These are phyloP conservation scores for Sphaerulina populicola DNA, from an alignment of 2,329 filamentous ascomycete species.

Conservation along the genomic window DNA sequence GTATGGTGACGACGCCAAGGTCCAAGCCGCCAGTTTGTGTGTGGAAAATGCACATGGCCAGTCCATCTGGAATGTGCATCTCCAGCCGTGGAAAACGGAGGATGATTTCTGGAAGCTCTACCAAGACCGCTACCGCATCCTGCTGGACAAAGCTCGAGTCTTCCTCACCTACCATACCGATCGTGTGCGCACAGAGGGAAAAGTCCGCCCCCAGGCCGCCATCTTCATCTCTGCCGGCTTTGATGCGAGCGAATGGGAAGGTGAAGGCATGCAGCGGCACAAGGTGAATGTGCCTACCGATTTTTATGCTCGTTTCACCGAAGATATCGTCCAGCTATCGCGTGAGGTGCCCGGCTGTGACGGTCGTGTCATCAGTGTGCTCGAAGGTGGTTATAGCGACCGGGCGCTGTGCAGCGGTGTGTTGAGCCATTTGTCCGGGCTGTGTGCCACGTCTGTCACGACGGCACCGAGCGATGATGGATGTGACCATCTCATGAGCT, in stretches of 20 bases:
- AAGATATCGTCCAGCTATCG: constrained; percentile 74
- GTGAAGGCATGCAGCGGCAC: constrained; percentile 87
- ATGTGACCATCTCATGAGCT: constrained; percentile 12
- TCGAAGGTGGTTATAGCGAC: constrained; percentile 95
- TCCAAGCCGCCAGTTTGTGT: constrained; percentile 87
- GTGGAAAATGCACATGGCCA: constrained; percentile 92
- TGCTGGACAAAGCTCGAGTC: constrained; percentile 71
- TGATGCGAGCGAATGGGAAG: constrained; percentile 93
- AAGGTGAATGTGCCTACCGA: constrained; percentile 92
- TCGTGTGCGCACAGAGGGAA: constrained; percentile 50
- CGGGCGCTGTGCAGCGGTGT: constrained; percentile 81
- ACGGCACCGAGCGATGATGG: constrained; percentile 2
- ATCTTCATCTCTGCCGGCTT: constrained; percentile 96
- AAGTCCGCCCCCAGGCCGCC: constrained; percentile 63
- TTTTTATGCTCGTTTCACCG: constrained; percentile 86
- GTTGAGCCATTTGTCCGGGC: constrained; percentile 78
- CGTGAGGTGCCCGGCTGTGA: constrained; percentile 71
- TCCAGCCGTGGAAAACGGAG: constrained; percentile 75
- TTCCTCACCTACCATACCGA: constrained; percentile 69
- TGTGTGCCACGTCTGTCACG: constrained; percentile 42
- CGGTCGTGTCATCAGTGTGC: constrained; percentile 80
- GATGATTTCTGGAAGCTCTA: constrained; percentile 87
- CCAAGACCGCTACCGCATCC: constrained; percentile 62
- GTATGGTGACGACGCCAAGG: constrained; percentile 82
- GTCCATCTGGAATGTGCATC: constrained; percentile 90